phyloP scores from a whole-genome alignment of 352 stramenopile genomes.

The Phytopythium cucurbitacearum region DNA sequence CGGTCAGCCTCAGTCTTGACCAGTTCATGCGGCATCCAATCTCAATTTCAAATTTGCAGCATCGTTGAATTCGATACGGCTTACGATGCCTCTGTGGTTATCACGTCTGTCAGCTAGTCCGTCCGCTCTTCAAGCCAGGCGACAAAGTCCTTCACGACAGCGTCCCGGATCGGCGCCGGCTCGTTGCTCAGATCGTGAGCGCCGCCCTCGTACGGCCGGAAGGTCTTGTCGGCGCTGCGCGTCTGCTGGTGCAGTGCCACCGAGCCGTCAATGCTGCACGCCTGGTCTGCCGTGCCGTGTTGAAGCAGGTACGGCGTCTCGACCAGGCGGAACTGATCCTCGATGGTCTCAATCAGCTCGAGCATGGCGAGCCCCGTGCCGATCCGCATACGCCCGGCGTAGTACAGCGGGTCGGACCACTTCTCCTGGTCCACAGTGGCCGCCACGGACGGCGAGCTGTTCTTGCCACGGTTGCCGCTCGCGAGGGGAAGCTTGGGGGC shows the following conservation, averaged over 20 bases:
- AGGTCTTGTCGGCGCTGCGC: constrained; percentile 62
- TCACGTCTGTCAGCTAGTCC: constrained; percentile 4
- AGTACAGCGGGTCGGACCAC: constrained; percentile 61
- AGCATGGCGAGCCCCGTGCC: constrained; percentile 69
- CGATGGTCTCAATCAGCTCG: constrained; percentile 50
- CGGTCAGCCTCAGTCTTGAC: too few species aligned
- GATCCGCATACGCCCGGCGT: constrained; percentile 65
- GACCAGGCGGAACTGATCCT: constrained; percentile 52
- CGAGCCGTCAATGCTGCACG: constrained; percentile 68
- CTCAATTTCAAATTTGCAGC: too few species aligned
- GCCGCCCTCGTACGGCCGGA: constrained; percentile 48
- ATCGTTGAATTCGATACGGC: too few species aligned
- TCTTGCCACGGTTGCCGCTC: constrained; percentile 49
- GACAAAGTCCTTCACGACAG: constrained; percentile 67
- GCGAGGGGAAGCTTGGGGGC: constrained; percentile 65
- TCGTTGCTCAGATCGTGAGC: constrained; percentile 75
- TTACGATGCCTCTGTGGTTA: neutral
- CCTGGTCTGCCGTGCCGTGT: constrained; percentile 60
- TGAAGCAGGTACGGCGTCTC: constrained; percentile 76
- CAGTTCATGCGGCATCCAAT: too few species aligned
- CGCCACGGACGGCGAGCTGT: constrained; percentile 57
- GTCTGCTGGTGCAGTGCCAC: constrained; percentile 51
- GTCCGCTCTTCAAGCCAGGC: constrained; percentile 54
- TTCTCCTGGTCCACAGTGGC: constrained; percentile 53
- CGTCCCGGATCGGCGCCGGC: constrained; percentile 51